Conservation (phyloP, 306 rosid species). For the Parietaria judaica region DNA sequence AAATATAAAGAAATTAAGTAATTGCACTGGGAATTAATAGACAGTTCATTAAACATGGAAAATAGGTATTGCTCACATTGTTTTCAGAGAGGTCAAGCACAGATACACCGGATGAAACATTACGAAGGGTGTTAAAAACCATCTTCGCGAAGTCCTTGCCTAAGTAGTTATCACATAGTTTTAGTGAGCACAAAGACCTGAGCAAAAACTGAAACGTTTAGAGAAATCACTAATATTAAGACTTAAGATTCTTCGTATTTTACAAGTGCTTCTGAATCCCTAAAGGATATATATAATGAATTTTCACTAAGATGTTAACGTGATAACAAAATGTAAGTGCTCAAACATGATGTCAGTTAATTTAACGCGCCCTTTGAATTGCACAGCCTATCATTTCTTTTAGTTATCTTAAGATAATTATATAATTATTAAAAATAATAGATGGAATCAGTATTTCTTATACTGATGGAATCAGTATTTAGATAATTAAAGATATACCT, state of each 20-base stretch:
- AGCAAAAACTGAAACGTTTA: slow-evolving; percentile 15
- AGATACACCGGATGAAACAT: slow-evolving; percentile 58
- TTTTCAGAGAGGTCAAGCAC: slow-evolving; percentile 82
- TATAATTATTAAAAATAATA: no score
- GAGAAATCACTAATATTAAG: slow-evolving; percentile 8
- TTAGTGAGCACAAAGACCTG: slow-evolving; percentile 68
- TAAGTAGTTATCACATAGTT: slow-evolving; percentile 45
- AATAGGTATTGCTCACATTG: slow-evolving; percentile 45
- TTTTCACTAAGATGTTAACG: not conserved
- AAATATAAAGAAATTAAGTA: slow-evolving; percentile 21
- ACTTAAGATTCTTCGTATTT: not conserved
- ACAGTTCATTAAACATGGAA: slow-evolving; percentile 12
- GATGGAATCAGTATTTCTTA: no score
- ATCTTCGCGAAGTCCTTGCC: slow-evolving; percentile 49
- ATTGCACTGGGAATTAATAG: slow-evolving; percentile 11
- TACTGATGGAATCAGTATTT: no score
- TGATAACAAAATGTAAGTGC: not conserved
- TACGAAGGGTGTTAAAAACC: slow-evolving; percentile 51
- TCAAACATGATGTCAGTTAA: no score
- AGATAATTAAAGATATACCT: slow-evolving; percentile 34
- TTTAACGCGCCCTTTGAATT: no score
- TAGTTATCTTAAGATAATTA: no score
- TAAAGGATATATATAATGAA: not conserved
- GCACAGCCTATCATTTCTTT: no score
- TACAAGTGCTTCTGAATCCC: slow-evolving; percentile 6